Percentiles rank a stretch among this genome's conserved stretches.
Conservation (phyloP, 345 rosid genomes). For the Camelina laxa region DNA sequence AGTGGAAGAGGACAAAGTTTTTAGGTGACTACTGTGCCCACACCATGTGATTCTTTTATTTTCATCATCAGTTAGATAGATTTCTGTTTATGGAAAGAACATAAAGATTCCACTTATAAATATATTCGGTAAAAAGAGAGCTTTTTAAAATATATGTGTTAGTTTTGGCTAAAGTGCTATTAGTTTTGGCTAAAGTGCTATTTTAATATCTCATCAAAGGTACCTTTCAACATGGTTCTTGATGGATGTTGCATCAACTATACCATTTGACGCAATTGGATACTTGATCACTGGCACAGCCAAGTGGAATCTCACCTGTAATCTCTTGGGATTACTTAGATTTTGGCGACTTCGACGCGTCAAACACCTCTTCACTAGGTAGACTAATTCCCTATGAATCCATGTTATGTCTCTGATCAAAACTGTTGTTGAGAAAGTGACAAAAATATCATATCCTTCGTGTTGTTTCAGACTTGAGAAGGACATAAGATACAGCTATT, state of each 20-base stretch:
- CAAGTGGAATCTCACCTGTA: slow-evolving; percentile 55
- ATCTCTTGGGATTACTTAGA: slow-evolving; percentile 70
- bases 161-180: slow-evolving; percentile 24
- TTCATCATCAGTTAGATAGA: slow-evolving; percentile 25
- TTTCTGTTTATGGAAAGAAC: slow-evolving; percentile 42
- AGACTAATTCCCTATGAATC: background rate
- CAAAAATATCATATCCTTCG: background rate
- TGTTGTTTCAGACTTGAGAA: slow-evolving; percentile 73
- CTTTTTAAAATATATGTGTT: slow-evolving; percentile 16
- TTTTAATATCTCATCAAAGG: slow-evolving; percentile 44
- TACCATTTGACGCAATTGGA: slow-evolving; percentile 74
- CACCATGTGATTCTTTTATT: slow-evolving; percentile 42
- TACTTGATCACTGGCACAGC: slow-evolving; percentile 64
- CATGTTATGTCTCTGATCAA: slow-evolving; percentile 5
- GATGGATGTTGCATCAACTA: slow-evolving; percentile 94
- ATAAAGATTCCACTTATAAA: slow-evolving; percentile 33
- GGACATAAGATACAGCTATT: slow-evolving; percentile 84
- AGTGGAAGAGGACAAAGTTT: slow-evolving; percentile 39
- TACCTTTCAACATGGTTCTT: slow-evolving; percentile 88
- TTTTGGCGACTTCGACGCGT: slow-evolving; percentile 88
- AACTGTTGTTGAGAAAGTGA: background rate
- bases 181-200: slow-evolving; percentile 24
- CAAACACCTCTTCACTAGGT: slow-evolving; percentile 87
- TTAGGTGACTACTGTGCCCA: slow-evolving; percentile 43
- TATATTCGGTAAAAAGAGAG: slow-evolving; percentile 16